Evolutionary conservation across 345 rosid species (phyloP), one percentile per base, ranked within the genome.

Genomic region (Melaleuca quinquenervia): DNA sequence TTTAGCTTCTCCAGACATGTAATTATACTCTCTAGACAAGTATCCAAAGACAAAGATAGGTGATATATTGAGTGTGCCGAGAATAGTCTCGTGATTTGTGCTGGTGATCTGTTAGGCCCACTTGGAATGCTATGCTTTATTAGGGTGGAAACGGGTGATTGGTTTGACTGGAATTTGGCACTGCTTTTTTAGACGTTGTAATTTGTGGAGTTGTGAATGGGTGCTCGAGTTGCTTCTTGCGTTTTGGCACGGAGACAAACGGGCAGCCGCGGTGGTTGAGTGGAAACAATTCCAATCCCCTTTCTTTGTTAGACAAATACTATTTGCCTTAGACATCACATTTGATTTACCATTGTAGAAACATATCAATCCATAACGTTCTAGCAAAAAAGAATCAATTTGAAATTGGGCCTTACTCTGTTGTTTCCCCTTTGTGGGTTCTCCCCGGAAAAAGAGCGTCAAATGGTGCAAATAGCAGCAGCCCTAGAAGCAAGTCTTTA

Each of bases 1-100:
- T 93, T 93, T 90, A 74, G 89, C 92, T 87, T 85, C 83, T 88
- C 93, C 90, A 80, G 90, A 92, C 89, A 88, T 92, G 96, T 94
- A 92, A 91, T 86, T 85, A 82, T 87, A 89, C 90, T 87, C 91
- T 85, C 3, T 32, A 70, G 80, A 70, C 80, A 70, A 18, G 48
- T 70, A 70, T 18, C 9, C 80, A 70, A 70, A 70, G 51, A 70
- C 48, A 9, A 18, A 36, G 80, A 70, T 70, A 36, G 80, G 48
- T 20, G 52, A 78, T 16, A 52, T 50, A 82, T 82, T 83, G 41
- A 55, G 58, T 45, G 53, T 86, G 50, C 62, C 75, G 82, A 52
- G 52, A 50, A 56, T 84, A 52, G 32, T 56, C 50, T 10, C 36
- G 52, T 41, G 27, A 82, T 55, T 41, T 56, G 82, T 88, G 84